Percentiles rank a stretch among this genome's conserved stretches.
Evolutionary conservation across 495 filamentous ascomycete species (phyloP).

Genomic region (Xylaria castorea): DNA sequence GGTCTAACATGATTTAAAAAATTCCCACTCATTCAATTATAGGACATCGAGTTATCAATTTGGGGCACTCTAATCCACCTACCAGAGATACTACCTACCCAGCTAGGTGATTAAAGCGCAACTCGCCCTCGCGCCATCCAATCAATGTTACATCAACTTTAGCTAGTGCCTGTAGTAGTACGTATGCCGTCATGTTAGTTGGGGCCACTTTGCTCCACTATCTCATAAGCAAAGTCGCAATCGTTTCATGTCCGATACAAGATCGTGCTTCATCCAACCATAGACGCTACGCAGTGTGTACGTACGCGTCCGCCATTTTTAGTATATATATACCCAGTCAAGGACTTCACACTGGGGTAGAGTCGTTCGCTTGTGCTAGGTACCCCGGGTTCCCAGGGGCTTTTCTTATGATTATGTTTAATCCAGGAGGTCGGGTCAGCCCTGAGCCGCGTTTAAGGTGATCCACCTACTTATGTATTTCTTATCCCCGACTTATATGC

Average conservation of each 20-base stretch:
- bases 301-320: neutral
- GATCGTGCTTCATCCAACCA: neutral
- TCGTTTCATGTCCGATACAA: neutral
- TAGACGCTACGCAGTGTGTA: neutral
- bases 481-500: neutral
- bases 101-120: neutral
- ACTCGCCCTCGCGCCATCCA: conserved; percentile 6
- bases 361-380: neutral
- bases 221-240: neutral
- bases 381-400: conserved; percentile 2
- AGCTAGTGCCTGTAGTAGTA: neutral
- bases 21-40: neutral
- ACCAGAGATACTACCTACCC: conserved; percentile 1
- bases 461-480: neutral
- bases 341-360: neutral
- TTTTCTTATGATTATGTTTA: conserved; percentile 10
- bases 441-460: conserved; percentile 12
- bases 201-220: neutral
- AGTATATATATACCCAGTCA: neutral
- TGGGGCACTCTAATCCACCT: neutral
- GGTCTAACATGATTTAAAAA: neutral
- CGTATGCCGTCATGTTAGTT: neutral
- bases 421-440: conserved; percentile 7
- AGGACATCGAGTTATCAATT: neutral
- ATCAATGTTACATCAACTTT: conserved; percentile 15